A percentile compares a stretch with the other conserved stretches of the same genome.
These are phyloP conservation scores for Populus hybrid DNA, from an alignment of 441 rosid genomes.

Conservation along the genomic window DNA sequence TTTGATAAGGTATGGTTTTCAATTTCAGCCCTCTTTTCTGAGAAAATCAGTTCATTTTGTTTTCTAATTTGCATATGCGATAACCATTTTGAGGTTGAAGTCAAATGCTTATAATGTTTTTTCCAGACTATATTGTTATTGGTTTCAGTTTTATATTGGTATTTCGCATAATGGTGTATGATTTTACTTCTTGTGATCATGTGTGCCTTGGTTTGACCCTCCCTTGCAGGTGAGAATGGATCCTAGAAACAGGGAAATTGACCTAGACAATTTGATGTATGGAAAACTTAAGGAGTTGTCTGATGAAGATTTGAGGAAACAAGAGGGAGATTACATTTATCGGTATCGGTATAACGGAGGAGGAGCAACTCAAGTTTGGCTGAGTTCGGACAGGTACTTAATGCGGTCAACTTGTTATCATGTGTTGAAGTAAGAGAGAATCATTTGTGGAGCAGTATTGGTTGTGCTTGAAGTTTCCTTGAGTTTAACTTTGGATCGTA, in stretches of 20 bases:
- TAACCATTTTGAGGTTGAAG: background rate
- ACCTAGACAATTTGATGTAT: slow-evolving; percentile 67
- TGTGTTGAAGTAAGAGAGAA: background rate
- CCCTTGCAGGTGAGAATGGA: slow-evolving; percentile 81
- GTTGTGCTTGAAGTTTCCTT: background rate
- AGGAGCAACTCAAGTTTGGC: slow-evolving; percentile 99
- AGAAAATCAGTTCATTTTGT: background rate
- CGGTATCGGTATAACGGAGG: slow-evolving; percentile 95
- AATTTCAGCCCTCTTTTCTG: background rate
- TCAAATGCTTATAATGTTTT: background rate
- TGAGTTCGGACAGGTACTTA: slow-evolving; percentile 80
- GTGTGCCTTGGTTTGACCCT: slow-evolving; percentile 7
- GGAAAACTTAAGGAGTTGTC: slow-evolving; percentile 49
- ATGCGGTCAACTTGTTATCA: background rate
- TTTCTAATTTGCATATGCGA: background rate
- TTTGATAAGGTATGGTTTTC: slow-evolving; percentile 79
- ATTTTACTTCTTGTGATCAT: slow-evolving; percentile 8
- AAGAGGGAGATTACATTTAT: slow-evolving; percentile 91
- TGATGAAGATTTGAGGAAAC: slow-evolving; percentile 77
- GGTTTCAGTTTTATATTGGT: background rate
- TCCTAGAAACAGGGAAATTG: slow-evolving; percentile 76
- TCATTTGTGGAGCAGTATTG: background rate
- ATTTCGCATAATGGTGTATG: slow-evolving; percentile 2
- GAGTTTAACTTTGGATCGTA: background rate
- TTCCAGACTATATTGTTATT: background rate